Base-by-base conservation (phyloP, 2,329 filamentous ascomycete genomes). In the Coleophoma cylindrospora region DNA sequence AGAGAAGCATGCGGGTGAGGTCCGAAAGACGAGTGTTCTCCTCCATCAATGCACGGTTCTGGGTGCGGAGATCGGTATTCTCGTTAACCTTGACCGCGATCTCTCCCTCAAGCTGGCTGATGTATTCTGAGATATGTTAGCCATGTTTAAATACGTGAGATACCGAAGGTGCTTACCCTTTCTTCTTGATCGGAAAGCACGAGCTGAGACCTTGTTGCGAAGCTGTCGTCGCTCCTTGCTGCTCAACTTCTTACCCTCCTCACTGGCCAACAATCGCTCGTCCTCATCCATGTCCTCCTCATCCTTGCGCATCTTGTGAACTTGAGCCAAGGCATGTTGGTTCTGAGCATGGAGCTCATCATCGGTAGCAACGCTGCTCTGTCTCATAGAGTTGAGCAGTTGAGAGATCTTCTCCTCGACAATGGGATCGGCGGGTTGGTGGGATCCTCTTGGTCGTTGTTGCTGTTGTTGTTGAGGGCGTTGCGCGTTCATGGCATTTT, bases 231-330 rank as follows among this genome's bases (percentile, higher is more conserved):
- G 86, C 72, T 97, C 91, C 74, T 97, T 97, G 76, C 90, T 95
- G 71, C 86, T 94, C n/a, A 99, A 80, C 76, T 96, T 96, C 84
- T 99, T 99, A 63, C 92, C 94, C 72, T 96, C 92, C 64, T 99
- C 94, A 54, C 91, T 96, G n/a, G 90, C 90, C 44, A 96, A 77
- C 10, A 96, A 77, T 58, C 89, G 81, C 76, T 97, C 94, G 62
- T 97, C 94, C 68, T 96, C 92, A 61, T 99, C 94, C 92, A 99
- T 97, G 48, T 97, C 92, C 54, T 96, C 91, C 63, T 97, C 91
- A 41, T 96, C 91, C 77, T 97, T 97, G 78, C 86, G 91, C 55
- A 81, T 72, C 56, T 85, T 86, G 45, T 86, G 76, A 60, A 90
- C 80, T 65, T 89, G 86, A 50, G 83, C 76, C n/a, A 84, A 68